Base-by-base conservation (phyloP, 345 rosid species). In the Litchi chinensis region DNA sequence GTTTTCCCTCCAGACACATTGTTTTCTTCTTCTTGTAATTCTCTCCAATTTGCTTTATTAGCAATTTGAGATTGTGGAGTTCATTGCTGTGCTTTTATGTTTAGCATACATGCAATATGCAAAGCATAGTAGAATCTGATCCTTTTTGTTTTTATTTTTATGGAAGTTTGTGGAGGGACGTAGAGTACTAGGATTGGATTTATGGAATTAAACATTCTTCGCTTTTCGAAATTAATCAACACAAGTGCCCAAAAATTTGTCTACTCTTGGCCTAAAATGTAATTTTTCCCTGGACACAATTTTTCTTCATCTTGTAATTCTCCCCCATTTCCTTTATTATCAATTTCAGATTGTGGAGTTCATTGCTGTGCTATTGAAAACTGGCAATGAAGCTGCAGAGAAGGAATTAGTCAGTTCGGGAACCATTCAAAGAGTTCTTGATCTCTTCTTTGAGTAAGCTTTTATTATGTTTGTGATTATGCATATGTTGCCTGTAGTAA, bases 341-440 rank as follows among this genome's bases (percentile, higher is more conserved):
- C 32, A 76, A 56, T 83, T 87, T 79, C 86, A 97, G 99, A 89
- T 94, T 73, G 99, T 97, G 72, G 98, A 97, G 90, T 94, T 94
- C 88, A 93, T 94, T 81, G 97, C 96, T 22, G 93, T 97, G 84
- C 86, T 97, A 74, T 81, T 97, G 79, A 92, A 85, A 83, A 85
- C 90, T 68, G 85, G 97, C 80, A 92, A 91, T 89, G 98, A 91
- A 87, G 89, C 92, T 82, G 91, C 97, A 32, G 93, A 91, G 82
- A 82, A 79, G 80, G 99, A 97, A 84, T 87, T 97, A 85, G 85
- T 93, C 75, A 85, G 90, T 81, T 93, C 99, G 13, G 95, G 93
- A 84, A 90, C 93, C 80, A 84, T 88, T 83, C 88, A 86, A 83
- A 83, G 97, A 75, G 85, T 94, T 71, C 83, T 96, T 75, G 93